Evolutionary conservation across 805 yeast genomes (phyloP).

Genomic region (Barnettozyma pratensis): DNA sequence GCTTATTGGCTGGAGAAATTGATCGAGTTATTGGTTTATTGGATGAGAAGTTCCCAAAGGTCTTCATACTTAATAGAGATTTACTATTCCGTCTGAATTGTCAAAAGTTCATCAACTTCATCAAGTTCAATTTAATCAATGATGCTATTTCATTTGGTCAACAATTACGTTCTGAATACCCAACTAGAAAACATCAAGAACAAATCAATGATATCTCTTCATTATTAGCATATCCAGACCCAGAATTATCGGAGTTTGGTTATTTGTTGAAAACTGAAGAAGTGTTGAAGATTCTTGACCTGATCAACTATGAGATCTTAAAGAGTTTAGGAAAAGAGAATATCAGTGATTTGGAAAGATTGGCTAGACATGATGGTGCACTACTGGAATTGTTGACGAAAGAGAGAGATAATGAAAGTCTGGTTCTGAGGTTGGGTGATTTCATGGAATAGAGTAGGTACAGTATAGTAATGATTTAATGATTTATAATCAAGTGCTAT

Average conservation of each 20-base stretch:
- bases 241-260: slow-evolving; percentile 35
- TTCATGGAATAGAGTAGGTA: neutral
- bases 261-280: slow-evolving; percentile 32
- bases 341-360: slow-evolving; percentile 38
- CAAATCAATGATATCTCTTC: slow-evolving; percentile 43
- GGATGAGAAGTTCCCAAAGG: slow-evolving; percentile 30
- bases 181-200: slow-evolving; percentile 27
- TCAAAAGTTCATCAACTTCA: slow-evolving; percentile 37
- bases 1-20: slow-evolving; percentile 37
- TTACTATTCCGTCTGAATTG: slow-evolving; percentile 39
- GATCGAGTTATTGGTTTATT: slow-evolving; percentile 24
- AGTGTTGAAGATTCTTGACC: slow-evolving; percentile 35
- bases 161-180: slow-evolving; percentile 29
- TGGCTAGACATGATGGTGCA: slow-evolving; percentile 38
- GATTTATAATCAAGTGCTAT: neutral
- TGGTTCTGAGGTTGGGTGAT: slow-evolving; percentile 7
- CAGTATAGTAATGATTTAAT: neutral
- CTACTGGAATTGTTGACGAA: slow-evolving; percentile 24
- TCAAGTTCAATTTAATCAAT: slow-evolving; percentile 25
- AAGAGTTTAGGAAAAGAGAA: slow-evolving; percentile 38
- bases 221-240: slow-evolving; percentile 49
- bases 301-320: slow-evolving; percentile 37
- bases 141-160: slow-evolving; percentile 38
- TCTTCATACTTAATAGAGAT: slow-evolving; percentile 28
- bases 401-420: slow-evolving; percentile 40